Evolutionary conservation across 768 basidiomycete genomes (phyloP).

Genomic region (Hydnomerulius pinastri): DNA sequence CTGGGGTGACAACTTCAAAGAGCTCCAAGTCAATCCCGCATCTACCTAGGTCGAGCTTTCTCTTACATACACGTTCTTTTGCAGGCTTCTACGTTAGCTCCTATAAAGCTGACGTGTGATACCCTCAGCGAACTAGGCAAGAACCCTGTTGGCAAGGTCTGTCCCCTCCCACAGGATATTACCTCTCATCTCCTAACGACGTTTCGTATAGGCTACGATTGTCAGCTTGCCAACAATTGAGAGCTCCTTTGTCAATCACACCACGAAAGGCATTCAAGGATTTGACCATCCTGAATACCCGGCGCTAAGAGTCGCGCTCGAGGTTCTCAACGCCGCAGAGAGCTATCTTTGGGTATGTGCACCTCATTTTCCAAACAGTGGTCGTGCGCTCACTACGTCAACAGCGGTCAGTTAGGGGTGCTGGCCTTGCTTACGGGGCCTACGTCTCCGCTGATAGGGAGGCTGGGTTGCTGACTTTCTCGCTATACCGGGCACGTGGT

Average conservation of each 20-base stretch:
- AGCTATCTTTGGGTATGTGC: slow-evolving; percentile 85
- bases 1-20: slow-evolving; percentile 71
- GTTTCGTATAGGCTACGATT: slow-evolving; percentile 64
- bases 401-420: slow-evolving; percentile 87
- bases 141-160: slow-evolving; percentile 70
- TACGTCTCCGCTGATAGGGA: slow-evolving; percentile 74
- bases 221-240: slow-evolving; percentile 93
- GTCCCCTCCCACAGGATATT: slow-evolving; percentile 2
- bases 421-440: slow-evolving; percentile 94
- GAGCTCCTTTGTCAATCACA: slow-evolving; percentile 82
- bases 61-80: slow-evolving; percentile 6
- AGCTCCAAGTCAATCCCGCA: slow-evolving; percentile 55
- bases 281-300: slow-evolving; percentile 84
- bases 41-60: not conserved
- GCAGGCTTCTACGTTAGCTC: slow-evolving; percentile 56
- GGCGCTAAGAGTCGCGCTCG: slow-evolving; percentile 79
- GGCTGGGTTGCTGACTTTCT: slow-evolving; percentile 73
- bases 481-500: slow-evolving; percentile 78
- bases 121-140: slow-evolving; percentile 77
- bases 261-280: slow-evolving; percentile 75
- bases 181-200: slow-evolving; percentile 1
- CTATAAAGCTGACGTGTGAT: slow-evolving; percentile 64
- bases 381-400: slow-evolving; percentile 9
- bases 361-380: not conserved
- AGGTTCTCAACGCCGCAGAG: slow-evolving; percentile 91